phyloP scores from a whole-genome alignment of 345 rosid genomes.

The Heritiera littoralis region DNA sequence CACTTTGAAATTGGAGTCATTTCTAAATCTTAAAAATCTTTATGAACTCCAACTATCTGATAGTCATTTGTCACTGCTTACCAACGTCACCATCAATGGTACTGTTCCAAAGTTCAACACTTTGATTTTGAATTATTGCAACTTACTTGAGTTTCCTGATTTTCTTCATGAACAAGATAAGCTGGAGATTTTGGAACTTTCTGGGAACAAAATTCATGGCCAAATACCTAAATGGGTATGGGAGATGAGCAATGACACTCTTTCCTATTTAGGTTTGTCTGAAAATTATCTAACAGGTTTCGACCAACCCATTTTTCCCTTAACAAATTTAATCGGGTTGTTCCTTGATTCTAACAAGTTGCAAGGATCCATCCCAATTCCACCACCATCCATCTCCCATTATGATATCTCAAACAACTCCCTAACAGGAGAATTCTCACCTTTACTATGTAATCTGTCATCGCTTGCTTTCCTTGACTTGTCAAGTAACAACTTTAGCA shows the following conservation, averaged over 20 bases:
- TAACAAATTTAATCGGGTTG: not conserved
- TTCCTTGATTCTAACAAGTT: not conserved
- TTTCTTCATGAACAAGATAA: conserved; percentile 14
- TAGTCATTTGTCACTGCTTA: conserved; percentile 7
- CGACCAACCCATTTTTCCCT: conserved; percentile 13
- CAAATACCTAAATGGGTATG: conserved; percentile 24
- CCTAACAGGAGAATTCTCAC: conserved; percentile 17
- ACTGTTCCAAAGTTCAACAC: not conserved
- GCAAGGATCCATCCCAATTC: not conserved
- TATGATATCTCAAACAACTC: conserved; percentile 28
- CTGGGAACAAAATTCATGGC: conserved; percentile 20
- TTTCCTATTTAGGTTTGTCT: not conserved
- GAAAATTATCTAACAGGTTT: conserved; percentile 17
- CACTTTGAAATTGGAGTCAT: not conserved
- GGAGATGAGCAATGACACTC: not conserved
- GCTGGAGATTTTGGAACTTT: conserved; percentile 1
- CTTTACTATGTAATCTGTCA: conserved; percentile 11
- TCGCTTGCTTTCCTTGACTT: conserved; percentile 4
- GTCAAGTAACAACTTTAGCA: conserved; percentile 21
- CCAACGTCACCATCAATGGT: not conserved
- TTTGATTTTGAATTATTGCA: conserved; percentile 17
- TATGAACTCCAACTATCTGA: not conserved
- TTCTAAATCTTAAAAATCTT: not conserved
- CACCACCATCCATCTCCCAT: accelerated
- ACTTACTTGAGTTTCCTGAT: conserved; percentile 19